Conservation (phyloP, 2,329 filamentous ascomycete species). For the Ceratocystis smalleyi region DNA sequence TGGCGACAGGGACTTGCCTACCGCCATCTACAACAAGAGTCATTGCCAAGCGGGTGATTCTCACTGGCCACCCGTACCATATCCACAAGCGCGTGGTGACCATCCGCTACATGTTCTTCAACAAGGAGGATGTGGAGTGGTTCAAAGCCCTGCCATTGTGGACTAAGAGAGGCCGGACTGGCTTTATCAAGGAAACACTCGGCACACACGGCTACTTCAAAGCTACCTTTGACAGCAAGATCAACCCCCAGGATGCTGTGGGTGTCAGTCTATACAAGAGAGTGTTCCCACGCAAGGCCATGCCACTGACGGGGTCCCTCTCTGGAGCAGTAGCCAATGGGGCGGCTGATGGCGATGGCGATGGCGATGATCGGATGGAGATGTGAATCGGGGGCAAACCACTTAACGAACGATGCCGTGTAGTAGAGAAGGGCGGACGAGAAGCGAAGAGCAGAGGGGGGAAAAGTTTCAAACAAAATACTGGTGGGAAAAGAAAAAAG, state of each 20-base stretch:
- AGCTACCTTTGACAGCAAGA: constrained; percentile 87
- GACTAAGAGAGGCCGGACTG: constrained; percentile 76
- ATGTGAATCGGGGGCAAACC: constrained; percentile 5
- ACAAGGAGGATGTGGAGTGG: constrained; percentile 85
- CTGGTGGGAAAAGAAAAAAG: neutral
- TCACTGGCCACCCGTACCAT: constrained; percentile 94
- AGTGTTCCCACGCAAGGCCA: constrained; percentile 60
- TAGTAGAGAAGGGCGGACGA: neutral
- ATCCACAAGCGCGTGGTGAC: constrained; percentile 98
- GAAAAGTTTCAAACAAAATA: constrained; percentile 1
- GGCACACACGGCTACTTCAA: constrained; percentile 99
- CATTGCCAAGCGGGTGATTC: constrained; percentile 81
- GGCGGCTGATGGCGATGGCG: constrained; percentile 14
- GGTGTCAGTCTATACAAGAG: constrained; percentile 81
- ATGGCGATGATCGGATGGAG: constrained; percentile 17
- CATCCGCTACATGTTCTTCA: constrained; percentile 99
- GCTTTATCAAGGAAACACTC: constrained; percentile 83
- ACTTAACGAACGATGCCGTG: neutral
- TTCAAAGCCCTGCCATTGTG: constrained; percentile 93
- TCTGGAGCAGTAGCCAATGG: constrained; percentile 24
- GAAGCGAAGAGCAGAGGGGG: neutral
- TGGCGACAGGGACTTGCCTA: constrained; percentile 76
- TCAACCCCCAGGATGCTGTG: constrained; percentile 89
- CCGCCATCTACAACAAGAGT: constrained; percentile 63
- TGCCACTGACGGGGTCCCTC: constrained; percentile 30